A percentile compares a stretch with the other conserved stretches of the same genome.
phyloP scores from a whole-genome alignment of 768 basidiomycete genomes.

The Phaeotremella fagi region DNA sequence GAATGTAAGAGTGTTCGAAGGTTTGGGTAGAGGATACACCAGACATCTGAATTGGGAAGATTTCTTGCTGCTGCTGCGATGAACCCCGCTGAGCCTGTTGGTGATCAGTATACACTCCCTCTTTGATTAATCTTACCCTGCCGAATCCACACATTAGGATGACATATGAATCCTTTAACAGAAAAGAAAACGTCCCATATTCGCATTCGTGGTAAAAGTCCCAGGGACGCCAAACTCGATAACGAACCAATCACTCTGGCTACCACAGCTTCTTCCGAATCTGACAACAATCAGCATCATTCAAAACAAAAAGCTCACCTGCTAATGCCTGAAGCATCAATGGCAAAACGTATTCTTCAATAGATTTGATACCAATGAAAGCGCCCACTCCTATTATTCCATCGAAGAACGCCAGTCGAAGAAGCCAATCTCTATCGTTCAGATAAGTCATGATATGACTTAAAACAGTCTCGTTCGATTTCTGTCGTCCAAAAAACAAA shows the following conservation, averaged over 20 bases:
- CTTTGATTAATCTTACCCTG: slow-evolving; percentile 56
- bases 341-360: slow-evolving; percentile 96
- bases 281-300: slow-evolving; percentile 51
- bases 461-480: slow-evolving; percentile 88
- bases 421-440: slow-evolving; percentile 79
- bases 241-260: slow-evolving; percentile 82
- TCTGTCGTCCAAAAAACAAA: slow-evolving; percentile 85
- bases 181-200: slow-evolving; percentile 94
- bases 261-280: slow-evolving; percentile 91
- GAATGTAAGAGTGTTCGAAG: slow-evolving; percentile 78
- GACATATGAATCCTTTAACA: slow-evolving; percentile 77
- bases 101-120: neutral
- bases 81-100: slow-evolving; percentile 74
- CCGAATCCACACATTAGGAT: slow-evolving; percentile 92
- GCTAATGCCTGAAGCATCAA: slow-evolving; percentile 92
- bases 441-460: slow-evolving; percentile 81
- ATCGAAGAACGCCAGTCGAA: slow-evolving; percentile 89
- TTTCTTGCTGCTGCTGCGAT: slow-evolving; percentile 79
- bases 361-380: slow-evolving; percentile 80
- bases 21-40: slow-evolving; percentile 95
- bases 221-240: slow-evolving; percentile 82
- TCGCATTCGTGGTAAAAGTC: slow-evolving; percentile 70
- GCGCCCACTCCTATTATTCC: slow-evolving; percentile 92
- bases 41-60: slow-evolving; percentile 79
- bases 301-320: slow-evolving; percentile 54